Base-by-base conservation (phyloP, 352 stramenopile species). In the Phytophthora fragariae region DNA sequence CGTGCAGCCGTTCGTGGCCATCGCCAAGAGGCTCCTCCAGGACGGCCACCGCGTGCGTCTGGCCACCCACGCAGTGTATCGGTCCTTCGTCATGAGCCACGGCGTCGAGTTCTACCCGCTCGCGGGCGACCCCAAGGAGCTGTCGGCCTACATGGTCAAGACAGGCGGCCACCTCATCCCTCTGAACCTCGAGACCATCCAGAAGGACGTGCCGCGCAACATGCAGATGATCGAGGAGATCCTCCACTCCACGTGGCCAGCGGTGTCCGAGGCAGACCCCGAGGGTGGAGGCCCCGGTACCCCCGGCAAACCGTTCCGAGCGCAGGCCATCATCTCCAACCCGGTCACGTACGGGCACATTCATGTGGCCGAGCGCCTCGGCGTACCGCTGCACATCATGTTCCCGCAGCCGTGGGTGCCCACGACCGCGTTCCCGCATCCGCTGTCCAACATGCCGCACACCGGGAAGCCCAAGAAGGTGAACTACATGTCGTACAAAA, bases 271-370 rank as follows among this genome's bases (percentile, higher is more conserved):
- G 37, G 63, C 80, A 7, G 92, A 98, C 62, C 93, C 94, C 0
- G 80, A 97, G n/a, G 87, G 82, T 17, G 68, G 77, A 41, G 85
- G 83, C 1, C 70, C 71, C 2, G 82, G 82, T 1, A 61, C 84
- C 9, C 77, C 59, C 27, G 81, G 79, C 14, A 70, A 77, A 46
- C 79, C 89, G 0, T 98, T 98, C 68, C 86, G 79, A 53, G 93
- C 94, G 1, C 81, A 98, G 58, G 93, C 92, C 3, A 98, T 99
- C 35, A 99, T 99, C 74, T 92, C 92, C n/a, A 98, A 99, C 59
- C 95, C 96, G 2, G 92, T 97, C 2, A 92, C 86, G 24, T 97
- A 98, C 53, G 94, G 92, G 9, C 94, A 98, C 73, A 92, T 98
- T 49, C 94, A 98, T 76, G 94, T 98, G 5, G 95, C 93, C 0